Evolutionary conservation across 2,329 filamentous ascomycete genomes (phyloP).

Genomic region (Calonectria ilicicola): DNA sequence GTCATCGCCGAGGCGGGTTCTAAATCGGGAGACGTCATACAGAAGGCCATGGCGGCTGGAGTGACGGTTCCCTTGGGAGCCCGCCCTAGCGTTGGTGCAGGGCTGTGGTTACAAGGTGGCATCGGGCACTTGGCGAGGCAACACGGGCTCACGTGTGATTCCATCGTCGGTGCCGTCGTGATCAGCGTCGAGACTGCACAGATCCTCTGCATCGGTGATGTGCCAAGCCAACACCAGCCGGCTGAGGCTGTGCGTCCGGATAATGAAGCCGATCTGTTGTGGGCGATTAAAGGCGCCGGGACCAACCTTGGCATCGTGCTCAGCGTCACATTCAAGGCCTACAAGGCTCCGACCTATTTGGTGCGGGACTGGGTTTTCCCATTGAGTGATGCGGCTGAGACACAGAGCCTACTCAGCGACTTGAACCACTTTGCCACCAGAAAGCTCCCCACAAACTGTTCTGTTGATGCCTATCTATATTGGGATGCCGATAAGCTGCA

Average conservation of each 20-base stretch:
- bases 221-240: slow-evolving; percentile 60
- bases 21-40: slow-evolving; percentile 66
- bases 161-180: slow-evolving; percentile 70
- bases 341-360: slow-evolving; percentile 53
- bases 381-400: slow-evolving; percentile 42
- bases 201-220: slow-evolving; percentile 62
- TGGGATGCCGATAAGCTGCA: slow-evolving; percentile 56
- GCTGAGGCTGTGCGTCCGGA: slow-evolving; percentile 53
- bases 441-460: slow-evolving; percentile 55
- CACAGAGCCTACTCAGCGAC: slow-evolving; percentile 49
- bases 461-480: slow-evolving; percentile 69
- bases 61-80: slow-evolving; percentile 70
- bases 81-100: slow-evolving; percentile 73
- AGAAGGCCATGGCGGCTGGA: slow-evolving; percentile 56
- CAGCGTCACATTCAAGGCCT: slow-evolving; percentile 64
- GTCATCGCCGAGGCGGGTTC: slow-evolving; percentile 68
- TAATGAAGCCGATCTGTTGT: slow-evolving; percentile 65
- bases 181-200: slow-evolving; percentile 63
- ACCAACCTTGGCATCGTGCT: slow-evolving; percentile 70
- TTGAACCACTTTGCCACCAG: slow-evolving; percentile 55
- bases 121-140: slow-evolving; percentile 69
- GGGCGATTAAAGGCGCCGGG: slow-evolving; percentile 69
- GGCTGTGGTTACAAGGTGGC: slow-evolving; percentile 74
- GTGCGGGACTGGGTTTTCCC: slow-evolving; percentile 56
- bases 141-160: slow-evolving; percentile 69